Conservation (phyloP, 352 stramenopile species). For the Phytophthora sojae region DNA sequence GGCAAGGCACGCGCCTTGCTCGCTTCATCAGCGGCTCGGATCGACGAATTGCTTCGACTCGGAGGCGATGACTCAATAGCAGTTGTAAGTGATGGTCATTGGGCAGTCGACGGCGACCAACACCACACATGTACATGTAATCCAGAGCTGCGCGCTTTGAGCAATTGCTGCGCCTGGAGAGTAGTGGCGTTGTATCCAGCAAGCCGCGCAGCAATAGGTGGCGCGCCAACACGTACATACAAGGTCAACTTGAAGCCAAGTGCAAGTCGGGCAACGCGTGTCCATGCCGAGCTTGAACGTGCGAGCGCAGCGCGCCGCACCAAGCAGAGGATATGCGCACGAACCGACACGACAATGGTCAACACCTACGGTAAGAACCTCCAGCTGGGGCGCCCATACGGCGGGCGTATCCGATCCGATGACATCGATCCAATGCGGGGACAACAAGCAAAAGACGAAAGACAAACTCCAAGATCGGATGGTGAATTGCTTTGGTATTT, state of each 20-base stretch:
- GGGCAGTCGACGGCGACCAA: too few relatives aligned
- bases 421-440: not conserved
- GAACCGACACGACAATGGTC: conserved; percentile 10
- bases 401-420: not conserved
- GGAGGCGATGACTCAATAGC: too few relatives aligned
- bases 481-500: conserved; percentile 22
- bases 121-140: too few relatives aligned
- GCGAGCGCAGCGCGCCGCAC: conserved; percentile 11
- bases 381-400: not conserved
- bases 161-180: too few relatives aligned
- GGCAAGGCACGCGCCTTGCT: not conserved
- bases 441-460: not conserved
- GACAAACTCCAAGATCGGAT: not conserved
- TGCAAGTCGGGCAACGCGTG: conserved; percentile 15
- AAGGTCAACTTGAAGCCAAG: conserved; percentile 3
- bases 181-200: conserved; percentile 1
- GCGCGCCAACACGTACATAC: not conserved
- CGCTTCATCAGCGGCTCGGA: not conserved
- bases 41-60: not conserved
- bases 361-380: too few relatives aligned
- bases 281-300: conserved; percentile 30
- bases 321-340: conserved; percentile 23
- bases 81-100: too few relatives aligned
- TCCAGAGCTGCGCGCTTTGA: not conserved
- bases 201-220: not conserved